Conservation (phyloP, 208 protist genomes). For the Angomonas deanei region DNA sequence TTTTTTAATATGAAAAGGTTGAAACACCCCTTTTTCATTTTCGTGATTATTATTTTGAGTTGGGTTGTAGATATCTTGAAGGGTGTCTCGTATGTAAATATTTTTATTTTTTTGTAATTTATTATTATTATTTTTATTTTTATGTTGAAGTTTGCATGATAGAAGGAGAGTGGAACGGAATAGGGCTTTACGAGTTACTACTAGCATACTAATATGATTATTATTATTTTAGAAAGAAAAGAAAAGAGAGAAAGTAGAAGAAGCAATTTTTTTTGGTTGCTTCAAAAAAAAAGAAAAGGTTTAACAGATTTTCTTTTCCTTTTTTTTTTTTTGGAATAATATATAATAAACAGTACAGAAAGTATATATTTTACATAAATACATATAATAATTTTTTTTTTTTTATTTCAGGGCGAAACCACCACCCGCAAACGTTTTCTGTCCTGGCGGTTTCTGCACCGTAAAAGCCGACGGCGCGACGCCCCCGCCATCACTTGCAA, state of each 20-base stretch:
- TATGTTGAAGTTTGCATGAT: background rate
- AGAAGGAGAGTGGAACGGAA: too few species aligned
- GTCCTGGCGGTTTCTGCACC: conserved; percentile 47
- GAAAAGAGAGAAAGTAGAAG: conserved; percentile 6
- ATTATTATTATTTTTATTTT: conserved; percentile 8
- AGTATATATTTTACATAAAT: background rate
- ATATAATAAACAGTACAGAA: background rate
- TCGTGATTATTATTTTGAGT: background rate
- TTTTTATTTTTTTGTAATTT: conserved; percentile 1
- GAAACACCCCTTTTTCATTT: conserved; percentile 50
- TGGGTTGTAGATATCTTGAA: background rate
- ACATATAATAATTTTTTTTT: background rate
- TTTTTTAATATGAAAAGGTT: conserved; percentile 64
- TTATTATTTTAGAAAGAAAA: conserved; percentile 5
- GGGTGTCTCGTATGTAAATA: background rate
- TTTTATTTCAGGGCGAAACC: conserved; percentile 56
- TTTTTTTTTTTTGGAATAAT: background rate
- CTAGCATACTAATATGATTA: background rate
- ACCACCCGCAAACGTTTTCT: conserved; percentile 70
- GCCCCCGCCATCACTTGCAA: conserved; percentile 49
- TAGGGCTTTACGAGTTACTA: too few species aligned
- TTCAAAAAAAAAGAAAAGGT: conserved; percentile 1
- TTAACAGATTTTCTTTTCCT: background rate
- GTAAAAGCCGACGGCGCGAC: conserved; percentile 52
- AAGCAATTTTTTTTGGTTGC: background rate